These are phyloP conservation scores for Alloteropsis angusta DNA, from an alignment of 202 grass and related monocot species.

Conservation along the genomic window DNA sequence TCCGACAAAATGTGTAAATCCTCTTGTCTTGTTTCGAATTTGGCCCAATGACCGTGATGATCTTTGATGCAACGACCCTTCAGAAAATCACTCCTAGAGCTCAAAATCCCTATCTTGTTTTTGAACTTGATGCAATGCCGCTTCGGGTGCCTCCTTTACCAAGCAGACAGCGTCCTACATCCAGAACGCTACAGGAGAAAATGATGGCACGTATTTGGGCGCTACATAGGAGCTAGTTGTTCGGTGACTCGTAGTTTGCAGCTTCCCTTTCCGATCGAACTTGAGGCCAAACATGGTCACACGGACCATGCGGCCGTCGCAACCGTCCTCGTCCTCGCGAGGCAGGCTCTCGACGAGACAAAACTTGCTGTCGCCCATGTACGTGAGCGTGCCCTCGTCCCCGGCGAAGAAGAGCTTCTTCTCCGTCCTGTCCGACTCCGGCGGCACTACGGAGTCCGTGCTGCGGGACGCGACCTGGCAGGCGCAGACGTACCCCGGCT, in stretches of 20 bases:
- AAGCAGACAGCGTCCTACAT: background rate
- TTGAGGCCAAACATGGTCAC: background rate
- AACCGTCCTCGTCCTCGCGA: background rate
- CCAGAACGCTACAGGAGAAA: background rate
- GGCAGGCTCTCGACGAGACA: background rate
- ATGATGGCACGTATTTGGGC: background rate
- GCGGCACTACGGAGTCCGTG: rapidly evolving
- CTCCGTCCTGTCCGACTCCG: background rate
- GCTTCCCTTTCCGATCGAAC: background rate
- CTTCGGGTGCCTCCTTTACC: too few relatives aligned
- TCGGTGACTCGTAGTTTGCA: background rate
- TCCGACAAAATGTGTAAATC: too few relatives aligned
- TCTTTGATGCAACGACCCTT: too few relatives aligned
- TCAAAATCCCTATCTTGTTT: too few relatives aligned
- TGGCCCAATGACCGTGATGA: too few relatives aligned
- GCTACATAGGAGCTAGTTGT: background rate
- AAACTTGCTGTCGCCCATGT: background rate
- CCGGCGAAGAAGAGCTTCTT: background rate
- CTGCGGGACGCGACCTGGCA: background rate
- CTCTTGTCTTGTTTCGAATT: too few relatives aligned
- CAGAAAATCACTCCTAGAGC: too few relatives aligned
- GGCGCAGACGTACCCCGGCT: background rate
- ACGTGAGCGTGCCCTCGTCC: background rate
- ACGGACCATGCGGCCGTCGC: background rate
- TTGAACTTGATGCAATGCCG: too few relatives aligned